A percentile compares a stretch with the other conserved stretches of the same genome.
Conservation (phyloP, 176 grass and related monocot species). For the Paspalum vaginatum region DNA sequence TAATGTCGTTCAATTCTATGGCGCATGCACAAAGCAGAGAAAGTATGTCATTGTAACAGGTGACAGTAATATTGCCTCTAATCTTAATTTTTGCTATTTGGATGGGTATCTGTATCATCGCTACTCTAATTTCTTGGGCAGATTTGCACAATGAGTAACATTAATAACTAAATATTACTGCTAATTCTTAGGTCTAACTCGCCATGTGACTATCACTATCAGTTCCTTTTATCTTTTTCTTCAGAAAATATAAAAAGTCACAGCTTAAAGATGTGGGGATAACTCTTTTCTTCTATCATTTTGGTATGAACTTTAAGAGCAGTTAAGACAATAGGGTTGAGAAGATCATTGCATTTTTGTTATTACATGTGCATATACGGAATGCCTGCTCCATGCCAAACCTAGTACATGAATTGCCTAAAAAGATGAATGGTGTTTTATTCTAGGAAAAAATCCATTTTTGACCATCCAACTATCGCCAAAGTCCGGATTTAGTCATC, state of each 20-base stretch:
- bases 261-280: constrained; percentile 25
- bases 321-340: constrained; percentile 24
- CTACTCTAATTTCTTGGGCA: constrained; percentile 4
- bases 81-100: constrained; percentile 21
- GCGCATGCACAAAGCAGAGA: constrained; percentile 75
- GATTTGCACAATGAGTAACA: constrained; percentile 7
- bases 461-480: too few species aligned
- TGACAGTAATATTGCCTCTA: constrained; percentile 35
- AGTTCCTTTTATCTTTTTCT: neutral
- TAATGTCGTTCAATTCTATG: constrained; percentile 77
- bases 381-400: constrained; percentile 15
- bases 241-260: too few species aligned
- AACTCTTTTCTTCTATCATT: constrained; percentile 43
- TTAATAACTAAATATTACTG: neutral
- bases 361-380: constrained; percentile 23
- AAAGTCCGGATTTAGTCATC: too few species aligned
- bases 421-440: neutral
- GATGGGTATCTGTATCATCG: neutral
- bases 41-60: constrained; percentile 94
- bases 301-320: constrained; percentile 38
- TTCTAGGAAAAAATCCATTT: too few species aligned
- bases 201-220: neutral
- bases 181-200: neutral
- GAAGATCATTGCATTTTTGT: constrained; percentile 22
- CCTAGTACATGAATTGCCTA: constrained; percentile 11